Conservation (phyloP, 2,329 filamentous ascomycete genomes). For the Venturia pyrina region DNA sequence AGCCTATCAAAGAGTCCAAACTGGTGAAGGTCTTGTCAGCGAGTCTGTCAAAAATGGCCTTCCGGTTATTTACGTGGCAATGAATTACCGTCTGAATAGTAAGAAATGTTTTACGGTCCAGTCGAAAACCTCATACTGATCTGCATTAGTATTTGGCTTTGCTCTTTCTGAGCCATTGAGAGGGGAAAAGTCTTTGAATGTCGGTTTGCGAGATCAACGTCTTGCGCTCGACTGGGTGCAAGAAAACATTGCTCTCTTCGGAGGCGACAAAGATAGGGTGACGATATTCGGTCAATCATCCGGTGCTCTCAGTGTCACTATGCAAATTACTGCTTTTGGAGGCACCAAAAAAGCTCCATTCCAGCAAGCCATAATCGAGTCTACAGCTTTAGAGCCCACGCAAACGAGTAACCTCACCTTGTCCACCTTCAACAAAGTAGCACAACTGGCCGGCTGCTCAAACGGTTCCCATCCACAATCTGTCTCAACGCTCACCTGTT, state of each 20-base stretch:
- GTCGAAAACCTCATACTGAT: background rate
- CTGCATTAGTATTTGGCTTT: conserved; percentile 29
- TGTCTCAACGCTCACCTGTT: conserved; percentile 30
- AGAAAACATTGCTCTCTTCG: conserved; percentile 33
- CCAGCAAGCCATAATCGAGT: background rate
- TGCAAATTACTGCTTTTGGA: conserved; percentile 31
- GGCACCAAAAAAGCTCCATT: conserved; percentile 17
- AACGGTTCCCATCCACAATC: conserved; percentile 1
- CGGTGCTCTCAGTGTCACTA: conserved; percentile 29
- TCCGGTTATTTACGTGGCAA: conserved; percentile 34
- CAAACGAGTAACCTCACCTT: conserved; percentile 14
- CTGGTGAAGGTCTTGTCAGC: conserved; percentile 27
- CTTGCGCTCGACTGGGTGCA: conserved; percentile 36
- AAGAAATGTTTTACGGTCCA: background rate
- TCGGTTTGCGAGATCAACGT: conserved; percentile 33
- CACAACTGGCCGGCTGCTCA: background rate
- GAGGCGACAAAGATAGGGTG: conserved; percentile 24
- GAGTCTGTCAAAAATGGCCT: conserved; percentile 22
- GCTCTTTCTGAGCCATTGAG: conserved; percentile 15
- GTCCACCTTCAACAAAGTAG: background rate
- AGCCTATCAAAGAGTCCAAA: conserved; percentile 28
- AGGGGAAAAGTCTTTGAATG: conserved; percentile 29
- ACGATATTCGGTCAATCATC: conserved; percentile 30
- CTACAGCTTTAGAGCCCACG: conserved; percentile 20
- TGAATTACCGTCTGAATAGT: conserved; percentile 33